phyloP scores from a whole-genome alignment of 2,329 filamentous ascomycete genomes.

The Fusarium guadeloupense region DNA sequence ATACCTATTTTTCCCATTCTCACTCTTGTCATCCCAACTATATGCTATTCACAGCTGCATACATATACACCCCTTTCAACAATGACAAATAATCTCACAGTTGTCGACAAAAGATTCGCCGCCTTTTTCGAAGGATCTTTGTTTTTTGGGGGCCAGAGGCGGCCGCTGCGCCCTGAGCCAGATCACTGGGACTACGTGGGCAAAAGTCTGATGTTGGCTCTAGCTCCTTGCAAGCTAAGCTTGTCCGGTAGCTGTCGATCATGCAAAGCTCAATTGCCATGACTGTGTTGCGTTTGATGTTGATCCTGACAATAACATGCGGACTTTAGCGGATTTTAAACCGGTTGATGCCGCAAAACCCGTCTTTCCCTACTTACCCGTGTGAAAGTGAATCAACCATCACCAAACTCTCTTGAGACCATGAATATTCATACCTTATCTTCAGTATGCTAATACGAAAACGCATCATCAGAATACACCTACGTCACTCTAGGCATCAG shows the following conservation, averaged over 20 bases:
- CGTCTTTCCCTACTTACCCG: neutral
- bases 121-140: conserved; percentile 26
- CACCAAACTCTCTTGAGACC: neutral
- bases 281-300: neutral
- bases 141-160: conserved; percentile 23
- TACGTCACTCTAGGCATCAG: conserved; percentile 8
- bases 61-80: conserved; percentile 18
- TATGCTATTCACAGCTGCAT: neutral
- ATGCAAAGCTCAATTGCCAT: neutral
- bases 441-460: conserved; percentile 5
- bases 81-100: conserved; percentile 21
- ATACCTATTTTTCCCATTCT: neutral
- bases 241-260: conserved; percentile 25
- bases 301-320: neutral
- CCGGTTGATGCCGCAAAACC: conserved; percentile 3
- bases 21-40: conserved; percentile 1
- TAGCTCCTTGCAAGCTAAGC: conserved; percentile 10
- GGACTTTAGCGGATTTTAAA: conserved; percentile 14
- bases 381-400: neutral
- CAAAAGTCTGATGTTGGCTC: neutral
- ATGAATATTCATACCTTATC: neutral
- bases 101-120: conserved; percentile 1
- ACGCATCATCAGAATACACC: neutral
- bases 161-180: conserved; percentile 36
- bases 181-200: conserved; percentile 32